Percentiles rank a stretch among this genome's conserved stretches.
These are phyloP conservation scores for Acer negundo DNA, from an alignment of 345 rosid genomes.

Conservation along the genomic window DNA sequence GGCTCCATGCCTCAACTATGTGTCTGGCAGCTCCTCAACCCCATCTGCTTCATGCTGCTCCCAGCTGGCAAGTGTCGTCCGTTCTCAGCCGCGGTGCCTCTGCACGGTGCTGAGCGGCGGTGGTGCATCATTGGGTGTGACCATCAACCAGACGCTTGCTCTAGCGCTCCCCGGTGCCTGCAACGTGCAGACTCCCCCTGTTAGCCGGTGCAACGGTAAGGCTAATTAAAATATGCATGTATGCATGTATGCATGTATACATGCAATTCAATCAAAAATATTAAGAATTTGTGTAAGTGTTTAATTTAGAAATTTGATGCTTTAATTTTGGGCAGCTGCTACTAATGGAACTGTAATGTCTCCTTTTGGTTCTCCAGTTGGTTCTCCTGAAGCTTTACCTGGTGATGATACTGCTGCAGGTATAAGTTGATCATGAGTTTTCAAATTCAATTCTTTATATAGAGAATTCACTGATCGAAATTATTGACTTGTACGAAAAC, in stretches of 20 bases:
- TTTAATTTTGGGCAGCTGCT: conserved; percentile 10
- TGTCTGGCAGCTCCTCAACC: conserved; percentile 40
- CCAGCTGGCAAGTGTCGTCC: conserved; percentile 48
- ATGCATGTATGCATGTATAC: background rate
- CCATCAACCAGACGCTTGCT: conserved; percentile 54
- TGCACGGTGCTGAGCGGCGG: conserved; percentile 43
- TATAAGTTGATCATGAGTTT: no score
- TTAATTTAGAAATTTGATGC: conserved; percentile 18
- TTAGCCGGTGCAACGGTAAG: conserved; percentile 50
- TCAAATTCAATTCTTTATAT: no score
- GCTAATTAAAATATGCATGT: background rate
- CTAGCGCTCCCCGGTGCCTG: conserved; percentile 52
- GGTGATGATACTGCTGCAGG: background rate
- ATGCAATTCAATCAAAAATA: background rate
- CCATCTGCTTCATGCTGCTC: conserved; percentile 64
- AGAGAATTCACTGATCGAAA: no score
- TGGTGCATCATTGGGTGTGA: conserved; percentile 43
- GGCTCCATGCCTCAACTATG: conserved; percentile 49
- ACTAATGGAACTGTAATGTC: background rate
- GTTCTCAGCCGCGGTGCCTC: conserved; percentile 52
- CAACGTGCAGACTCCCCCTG: conserved; percentile 54
- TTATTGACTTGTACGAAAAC: no score
- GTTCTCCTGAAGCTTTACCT: conserved; percentile 26
- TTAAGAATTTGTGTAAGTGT: background rate
- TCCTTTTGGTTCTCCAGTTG: conserved; percentile 22